A percentile compares a stretch with the other conserved stretches of the same genome.
Evolutionary conservation across 129 eudicot species (phyloP).

Genomic region (Artemisia tridentata): DNA sequence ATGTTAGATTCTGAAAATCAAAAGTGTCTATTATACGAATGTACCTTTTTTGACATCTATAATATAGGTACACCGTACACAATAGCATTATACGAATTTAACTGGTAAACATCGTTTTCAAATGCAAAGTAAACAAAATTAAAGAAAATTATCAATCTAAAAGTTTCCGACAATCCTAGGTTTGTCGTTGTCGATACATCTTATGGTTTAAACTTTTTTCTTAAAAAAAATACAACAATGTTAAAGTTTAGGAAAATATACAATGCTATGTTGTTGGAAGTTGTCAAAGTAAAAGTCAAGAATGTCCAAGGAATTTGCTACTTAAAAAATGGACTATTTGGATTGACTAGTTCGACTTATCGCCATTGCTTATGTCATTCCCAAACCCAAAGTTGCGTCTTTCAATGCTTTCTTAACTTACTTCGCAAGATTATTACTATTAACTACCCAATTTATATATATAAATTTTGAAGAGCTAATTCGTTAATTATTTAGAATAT

Average conservation of each 20-base stretch:
- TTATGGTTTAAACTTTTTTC: background rate
- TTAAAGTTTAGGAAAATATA: background rate
- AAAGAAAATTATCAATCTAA: too few relatives aligned
- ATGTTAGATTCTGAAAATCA: too few relatives aligned
- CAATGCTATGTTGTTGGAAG: constrained; percentile 25
- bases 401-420: constrained; percentile 27
- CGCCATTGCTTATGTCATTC: constrained; percentile 36
- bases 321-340: background rate
- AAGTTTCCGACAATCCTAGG: too few relatives aligned
- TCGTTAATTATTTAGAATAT: too few relatives aligned
- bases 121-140: too few relatives aligned
- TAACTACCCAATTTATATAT: too few relatives aligned
- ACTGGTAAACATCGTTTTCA: too few relatives aligned
- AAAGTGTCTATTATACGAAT: too few relatives aligned
- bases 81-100: too few relatives aligned
- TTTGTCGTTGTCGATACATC: background rate
- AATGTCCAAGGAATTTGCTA: constrained; percentile 23
- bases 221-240: background rate
- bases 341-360: constrained; percentile 26
- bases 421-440: constrained; percentile 19
- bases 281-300: constrained; percentile 37
- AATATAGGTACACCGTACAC: too few relatives aligned
- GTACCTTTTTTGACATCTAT: too few relatives aligned
- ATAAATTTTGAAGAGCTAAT: too few relatives aligned
- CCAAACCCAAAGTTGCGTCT: background rate